Percentiles rank a stretch among this genome's conserved stretches.
These are phyloP conservation scores for Calonectria ilicicola DNA, from an alignment of 2,329 filamentous ascomycete genomes.

Conservation along the genomic window DNA sequence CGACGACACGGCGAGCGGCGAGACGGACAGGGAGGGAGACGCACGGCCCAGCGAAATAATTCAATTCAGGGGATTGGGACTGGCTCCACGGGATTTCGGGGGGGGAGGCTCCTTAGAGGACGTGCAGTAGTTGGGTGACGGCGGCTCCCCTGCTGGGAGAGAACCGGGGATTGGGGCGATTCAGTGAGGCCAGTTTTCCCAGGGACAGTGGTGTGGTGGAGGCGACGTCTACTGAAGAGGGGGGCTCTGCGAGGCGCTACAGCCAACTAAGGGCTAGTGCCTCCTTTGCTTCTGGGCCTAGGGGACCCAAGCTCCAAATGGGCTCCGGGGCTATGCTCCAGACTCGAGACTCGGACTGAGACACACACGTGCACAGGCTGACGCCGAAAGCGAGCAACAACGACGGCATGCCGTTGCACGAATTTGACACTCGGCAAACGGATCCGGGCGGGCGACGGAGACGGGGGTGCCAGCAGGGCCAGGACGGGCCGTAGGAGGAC, in stretches of 20 bases:
- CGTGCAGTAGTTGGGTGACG: conserved; percentile 25
- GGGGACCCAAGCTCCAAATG: conserved; percentile 16
- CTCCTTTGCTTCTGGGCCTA: neutral
- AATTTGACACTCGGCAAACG: neutral
- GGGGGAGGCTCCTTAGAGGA: conserved; percentile 22
- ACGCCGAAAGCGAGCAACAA: conserved; percentile 12
- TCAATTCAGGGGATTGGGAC: conserved; percentile 35
- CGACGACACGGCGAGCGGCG: conserved; percentile 30
- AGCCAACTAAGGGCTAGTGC: conserved; percentile 11
- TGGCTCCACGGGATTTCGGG: conserved; percentile 28
- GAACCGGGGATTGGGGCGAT: conserved; percentile 8
- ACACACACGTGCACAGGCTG: conserved; percentile 28
- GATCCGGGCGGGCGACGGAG: neutral
- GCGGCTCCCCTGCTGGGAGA: conserved; percentile 8
- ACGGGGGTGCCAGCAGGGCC: neutral
- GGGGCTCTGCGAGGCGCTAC: conserved; percentile 19
- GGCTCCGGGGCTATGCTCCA: conserved; percentile 7
- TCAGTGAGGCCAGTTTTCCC: conserved; percentile 19
- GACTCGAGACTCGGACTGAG: conserved; percentile 14
- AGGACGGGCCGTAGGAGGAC: neutral
- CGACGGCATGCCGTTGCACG: neutral
- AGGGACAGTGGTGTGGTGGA: conserved; percentile 14
- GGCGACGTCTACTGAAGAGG: conserved; percentile 3
- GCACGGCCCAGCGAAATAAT: conserved; percentile 36
- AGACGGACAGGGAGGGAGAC: conserved; percentile 35